Base-by-base conservation (phyloP, 148 eudicot species). In the Talinum fruticosum region DNA sequence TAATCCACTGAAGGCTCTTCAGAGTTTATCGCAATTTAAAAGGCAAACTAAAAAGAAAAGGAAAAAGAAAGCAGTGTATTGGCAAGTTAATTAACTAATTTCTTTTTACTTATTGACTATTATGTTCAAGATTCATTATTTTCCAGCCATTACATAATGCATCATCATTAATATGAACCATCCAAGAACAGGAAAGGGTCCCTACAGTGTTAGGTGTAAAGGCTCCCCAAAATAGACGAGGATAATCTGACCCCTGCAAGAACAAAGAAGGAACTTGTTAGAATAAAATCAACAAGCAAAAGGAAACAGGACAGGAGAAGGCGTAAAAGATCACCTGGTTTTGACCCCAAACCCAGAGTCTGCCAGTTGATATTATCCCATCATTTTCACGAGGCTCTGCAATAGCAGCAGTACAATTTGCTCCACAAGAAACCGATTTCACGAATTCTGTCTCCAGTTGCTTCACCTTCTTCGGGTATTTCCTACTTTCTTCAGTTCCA, bases 261-360 rank as follows among this genome's bases (percentile, higher is more conserved):
- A 71, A 16, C 59, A 79, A 75, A 51, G 51, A 69, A 79, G 75
- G 53, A 69, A 24, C 36, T 14, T 45, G 32, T 38, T 41, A 61
- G 12, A 13, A 19, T 16, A 45, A 38, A 35, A 23, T 76, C 21
- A 67, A 74, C 47, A 15, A 26, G 35, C 53, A 24, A 30, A 67
- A 72, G 28, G 49, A 37, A 51, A 72, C 73, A 26, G 4, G 19
- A 71, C 23, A 71, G 2, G 82, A 76, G 62, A 71, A 30, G 45
- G 71, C 6, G 32, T 71, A 5, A 14, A 51, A 37, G 29, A 44
- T 45, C 61, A 96, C 99, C 95, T 96, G 99, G 83, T 96, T 96
- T 81, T 96, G 97, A 73, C 99, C 99, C 99, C 99, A 96, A 77
- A 96, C 93, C 99, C 99, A 96, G 69, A 96, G 93, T 81, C 97